These are phyloP conservation scores for Entoloma clypeatum DNA, from an alignment of 1,284 basidiomycete genomes.

Conservation along the genomic window DNA sequence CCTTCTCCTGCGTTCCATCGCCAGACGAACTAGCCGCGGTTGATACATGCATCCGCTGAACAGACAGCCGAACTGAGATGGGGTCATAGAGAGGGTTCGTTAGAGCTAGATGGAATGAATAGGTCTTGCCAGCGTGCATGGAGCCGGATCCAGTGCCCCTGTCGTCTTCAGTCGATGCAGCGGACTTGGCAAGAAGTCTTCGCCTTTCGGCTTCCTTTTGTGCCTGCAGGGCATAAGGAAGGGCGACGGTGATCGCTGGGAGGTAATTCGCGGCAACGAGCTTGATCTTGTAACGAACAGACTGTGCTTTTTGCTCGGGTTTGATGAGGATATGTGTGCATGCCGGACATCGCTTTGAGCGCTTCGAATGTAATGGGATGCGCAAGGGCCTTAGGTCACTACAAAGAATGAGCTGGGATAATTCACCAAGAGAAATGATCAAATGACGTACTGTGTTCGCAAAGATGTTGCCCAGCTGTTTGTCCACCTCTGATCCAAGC, in stretches of 20 bases:
- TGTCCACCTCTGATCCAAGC: conserved; percentile 77
- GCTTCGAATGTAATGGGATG: conserved; percentile 89
- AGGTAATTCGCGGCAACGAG: conserved; percentile 93
- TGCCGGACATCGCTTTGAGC: conserved; percentile 90
- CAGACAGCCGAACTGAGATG: conserved; percentile 80
- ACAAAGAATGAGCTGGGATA: conserved; percentile 14
- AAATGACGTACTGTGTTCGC: conserved; percentile 54
- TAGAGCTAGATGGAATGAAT: conserved; percentile 84
- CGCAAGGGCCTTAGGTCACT: conserved; percentile 84
- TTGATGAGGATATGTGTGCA: conserved; percentile 98
- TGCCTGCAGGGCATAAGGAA: conserved; percentile 51
- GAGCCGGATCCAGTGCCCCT: conserved; percentile 35
- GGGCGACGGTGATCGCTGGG: conserved; percentile 76
- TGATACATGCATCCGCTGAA: conserved; percentile 56
- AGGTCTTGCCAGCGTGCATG: conserved; percentile 73
- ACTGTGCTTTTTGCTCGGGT: conserved; percentile 94
- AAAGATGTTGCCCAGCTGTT: conserved; percentile 74
- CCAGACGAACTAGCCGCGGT: conserved; percentile 29
- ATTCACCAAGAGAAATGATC: conserved; percentile 4
- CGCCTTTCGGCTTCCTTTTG: conserved; percentile 47
- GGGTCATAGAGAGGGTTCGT: conserved; percentile 94
- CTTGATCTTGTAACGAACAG: conserved; percentile 95
- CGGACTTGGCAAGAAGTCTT: conserved; percentile 41
- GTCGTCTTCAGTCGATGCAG: conserved; percentile 39
- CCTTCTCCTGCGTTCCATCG: conserved; percentile 45